Evolutionary conservation across 1,284 basidiomycete species (phyloP).

Genomic region (Naganishia sp.): DNA sequence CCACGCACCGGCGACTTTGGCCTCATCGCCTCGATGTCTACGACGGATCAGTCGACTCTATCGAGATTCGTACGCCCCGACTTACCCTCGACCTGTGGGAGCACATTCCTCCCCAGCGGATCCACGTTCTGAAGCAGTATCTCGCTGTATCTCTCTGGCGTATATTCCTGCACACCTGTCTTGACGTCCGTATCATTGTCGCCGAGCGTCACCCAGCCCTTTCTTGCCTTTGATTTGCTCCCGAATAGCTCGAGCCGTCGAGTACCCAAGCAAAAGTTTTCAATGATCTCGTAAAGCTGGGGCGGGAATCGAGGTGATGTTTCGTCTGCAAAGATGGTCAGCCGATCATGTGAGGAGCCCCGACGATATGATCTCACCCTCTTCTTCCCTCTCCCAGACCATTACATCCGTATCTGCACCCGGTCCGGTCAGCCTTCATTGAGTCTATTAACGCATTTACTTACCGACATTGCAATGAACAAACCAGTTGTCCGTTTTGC

Average conservation of each 20-base stretch:
- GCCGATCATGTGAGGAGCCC: background rate
- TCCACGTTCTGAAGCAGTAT: conserved; percentile 21
- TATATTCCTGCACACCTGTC: conserved; percentile 40
- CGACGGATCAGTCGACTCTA: no score
- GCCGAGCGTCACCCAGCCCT: conserved; percentile 90
- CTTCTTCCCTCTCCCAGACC: conserved; percentile 70
- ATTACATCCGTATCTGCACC: conserved; percentile 87
- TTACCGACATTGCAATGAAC: conserved; percentile 87
- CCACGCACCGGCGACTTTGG: conserved; percentile 20
- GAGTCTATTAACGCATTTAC: conserved; percentile 52
- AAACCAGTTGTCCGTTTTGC: conserved; percentile 90
- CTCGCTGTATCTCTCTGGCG: conserved; percentile 61
- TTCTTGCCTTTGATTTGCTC: conserved; percentile 67
- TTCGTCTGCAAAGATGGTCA: conserved; percentile 1
- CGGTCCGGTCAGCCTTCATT: background rate
- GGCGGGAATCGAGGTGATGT: conserved; percentile 74
- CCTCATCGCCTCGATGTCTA: conserved; percentile 22
- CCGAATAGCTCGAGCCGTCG: conserved; percentile 91
- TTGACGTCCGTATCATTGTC: conserved; percentile 55
- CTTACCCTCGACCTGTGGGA: conserved; percentile 38
- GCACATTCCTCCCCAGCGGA: conserved; percentile 25
- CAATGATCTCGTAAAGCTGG: conserved; percentile 91
- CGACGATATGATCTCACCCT: conserved; percentile 40
- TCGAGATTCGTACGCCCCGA: background rate
- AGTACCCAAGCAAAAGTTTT: conserved; percentile 95